Evolutionary conservation across 257 asterid species (phyloP).

Genomic region (Salvia rosmarinus): DNA sequence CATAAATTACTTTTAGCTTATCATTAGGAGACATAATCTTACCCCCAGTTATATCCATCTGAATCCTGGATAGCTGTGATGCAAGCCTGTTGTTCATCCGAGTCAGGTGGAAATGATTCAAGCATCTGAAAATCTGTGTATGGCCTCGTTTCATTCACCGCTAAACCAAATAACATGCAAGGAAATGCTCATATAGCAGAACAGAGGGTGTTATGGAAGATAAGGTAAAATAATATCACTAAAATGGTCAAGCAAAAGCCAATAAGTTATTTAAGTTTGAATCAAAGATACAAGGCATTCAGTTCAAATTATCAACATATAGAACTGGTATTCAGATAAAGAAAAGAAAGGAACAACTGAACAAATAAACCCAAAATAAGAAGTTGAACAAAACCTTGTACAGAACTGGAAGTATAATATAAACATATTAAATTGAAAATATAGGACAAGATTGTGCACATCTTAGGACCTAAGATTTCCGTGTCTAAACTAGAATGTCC

Average conservation of each 20-base stretch:
- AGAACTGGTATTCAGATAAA: background rate
- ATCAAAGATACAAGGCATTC: background rate
- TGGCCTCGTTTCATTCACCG: conserved; percentile 23
- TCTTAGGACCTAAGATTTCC: background rate
- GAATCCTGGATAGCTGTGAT: conserved; percentile 75
- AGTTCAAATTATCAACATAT: background rate
- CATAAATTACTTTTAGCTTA: background rate
- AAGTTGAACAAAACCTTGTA: background rate
- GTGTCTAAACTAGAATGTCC: background rate
- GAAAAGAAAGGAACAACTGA: background rate
- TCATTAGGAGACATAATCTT: conserved; percentile 41
- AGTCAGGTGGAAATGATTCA: conserved; percentile 78
- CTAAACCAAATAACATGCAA: conserved; percentile 7
- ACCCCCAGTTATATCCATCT: conserved; percentile 99
- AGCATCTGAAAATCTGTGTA: conserved; percentile 70
- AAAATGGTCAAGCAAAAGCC: conserved; percentile 3
- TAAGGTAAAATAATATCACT: background rate
- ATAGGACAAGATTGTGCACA: background rate
- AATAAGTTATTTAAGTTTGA: background rate
- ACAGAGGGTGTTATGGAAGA: background rate
- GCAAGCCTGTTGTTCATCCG: conserved; percentile 83
- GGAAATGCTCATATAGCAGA: background rate
- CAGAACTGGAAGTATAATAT: background rate
- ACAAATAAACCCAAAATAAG: background rate
- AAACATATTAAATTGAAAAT: background rate